Conservation (phyloP, 106 monocot genomes). For the Platanthera guangdongensis region DNA sequence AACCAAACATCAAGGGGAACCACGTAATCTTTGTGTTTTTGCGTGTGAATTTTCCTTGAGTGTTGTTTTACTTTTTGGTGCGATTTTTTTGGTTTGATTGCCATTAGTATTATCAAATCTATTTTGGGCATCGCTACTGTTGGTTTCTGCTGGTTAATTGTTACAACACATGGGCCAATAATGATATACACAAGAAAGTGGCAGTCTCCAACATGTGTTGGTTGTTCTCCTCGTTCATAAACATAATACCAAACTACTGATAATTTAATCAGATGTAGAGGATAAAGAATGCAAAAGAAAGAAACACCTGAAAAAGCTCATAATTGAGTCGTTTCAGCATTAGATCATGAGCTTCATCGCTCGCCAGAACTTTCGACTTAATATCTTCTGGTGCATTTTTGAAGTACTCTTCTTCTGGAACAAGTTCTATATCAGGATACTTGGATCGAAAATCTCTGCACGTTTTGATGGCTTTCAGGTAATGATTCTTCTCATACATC, state of each 20-base stretch:
- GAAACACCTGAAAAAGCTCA: slow-evolving; percentile 73
- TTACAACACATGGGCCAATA: neutral
- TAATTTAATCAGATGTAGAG: neutral
- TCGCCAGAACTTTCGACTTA: slow-evolving; percentile 40
- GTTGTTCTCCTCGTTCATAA: too few species aligned
- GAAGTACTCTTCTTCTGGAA: slow-evolving; percentile 74
- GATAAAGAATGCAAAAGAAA: neutral
- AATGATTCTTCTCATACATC: slow-evolving; percentile 97
- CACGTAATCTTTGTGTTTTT: too few species aligned
- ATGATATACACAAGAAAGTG: neutral
- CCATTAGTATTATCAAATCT: too few species aligned
- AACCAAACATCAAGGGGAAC: too few species aligned
- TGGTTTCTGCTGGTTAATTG: too few species aligned
- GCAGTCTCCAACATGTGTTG: neutral
- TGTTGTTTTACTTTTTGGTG: too few species aligned
- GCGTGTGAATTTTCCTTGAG: too few species aligned
- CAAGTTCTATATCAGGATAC: slow-evolving; percentile 83
- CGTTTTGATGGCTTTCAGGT: slow-evolving; percentile 86
- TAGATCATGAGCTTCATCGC: slow-evolving; percentile 62
- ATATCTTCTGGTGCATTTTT: slow-evolving; percentile 62
- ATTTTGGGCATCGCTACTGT: too few species aligned
- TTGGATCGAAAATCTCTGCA: slow-evolving; percentile 87
- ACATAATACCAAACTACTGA: neutral
- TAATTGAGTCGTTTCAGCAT: slow-evolving; percentile 96
- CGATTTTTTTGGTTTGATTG: too few species aligned